Percentiles rank a stretch among this genome's conserved stretches.
These are phyloP conservation scores for Aureobasidium melanogenum DNA, from an alignment of 2,329 filamentous ascomycete species.

Conservation along the genomic window DNA sequence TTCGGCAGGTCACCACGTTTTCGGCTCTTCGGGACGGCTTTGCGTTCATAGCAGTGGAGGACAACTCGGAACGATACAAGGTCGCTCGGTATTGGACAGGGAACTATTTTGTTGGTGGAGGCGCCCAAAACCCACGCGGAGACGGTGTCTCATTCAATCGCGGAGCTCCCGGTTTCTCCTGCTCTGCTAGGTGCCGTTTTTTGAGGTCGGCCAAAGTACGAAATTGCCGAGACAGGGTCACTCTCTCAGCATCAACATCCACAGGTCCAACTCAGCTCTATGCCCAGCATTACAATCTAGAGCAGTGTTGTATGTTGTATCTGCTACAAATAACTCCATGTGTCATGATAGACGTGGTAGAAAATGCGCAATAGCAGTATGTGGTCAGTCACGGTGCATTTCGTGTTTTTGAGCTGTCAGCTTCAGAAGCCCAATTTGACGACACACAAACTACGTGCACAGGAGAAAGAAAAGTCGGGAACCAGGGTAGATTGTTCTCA, in stretches of 20 bases:
- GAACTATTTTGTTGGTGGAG: background rate
- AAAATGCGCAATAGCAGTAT: background rate
- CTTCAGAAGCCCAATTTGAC: too few species aligned
- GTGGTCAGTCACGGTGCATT: background rate
- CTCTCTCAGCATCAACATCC: background rate
- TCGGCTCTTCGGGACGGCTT: constrained; percentile 1
- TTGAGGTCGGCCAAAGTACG: background rate
- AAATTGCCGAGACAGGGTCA: background rate
- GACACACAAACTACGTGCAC: too few species aligned
- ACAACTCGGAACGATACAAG: background rate
- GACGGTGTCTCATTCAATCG: too few species aligned
- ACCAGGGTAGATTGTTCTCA: too few species aligned
- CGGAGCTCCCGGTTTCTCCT: too few species aligned
- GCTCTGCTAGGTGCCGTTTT: background rate
- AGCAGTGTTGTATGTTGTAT: too few species aligned
- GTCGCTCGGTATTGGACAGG: background rate
- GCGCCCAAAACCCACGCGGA: background rate
- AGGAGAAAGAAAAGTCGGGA: too few species aligned
- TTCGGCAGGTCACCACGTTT: background rate
- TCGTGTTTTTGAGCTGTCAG: background rate
- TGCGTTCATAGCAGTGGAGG: background rate
- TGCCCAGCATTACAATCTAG: background rate
- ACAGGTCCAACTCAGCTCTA: background rate
- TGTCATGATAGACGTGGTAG: too few species aligned
- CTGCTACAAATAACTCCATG: too few species aligned